phyloP scores from a whole-genome alignment of 345 rosid genomes.

The Populus ilicifolia region DNA sequence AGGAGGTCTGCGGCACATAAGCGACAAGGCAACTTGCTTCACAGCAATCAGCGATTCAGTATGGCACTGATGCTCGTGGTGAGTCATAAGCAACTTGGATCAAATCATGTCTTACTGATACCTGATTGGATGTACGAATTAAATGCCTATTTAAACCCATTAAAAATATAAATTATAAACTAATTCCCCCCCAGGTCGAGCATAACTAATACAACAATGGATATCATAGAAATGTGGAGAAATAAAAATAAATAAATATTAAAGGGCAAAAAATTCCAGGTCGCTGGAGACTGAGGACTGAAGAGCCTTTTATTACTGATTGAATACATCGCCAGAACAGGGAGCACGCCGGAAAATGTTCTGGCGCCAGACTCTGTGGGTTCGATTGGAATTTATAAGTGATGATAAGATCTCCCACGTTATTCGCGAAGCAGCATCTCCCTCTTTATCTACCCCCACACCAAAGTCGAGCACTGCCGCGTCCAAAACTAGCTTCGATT shows the following conservation, averaged over 20 bases:
- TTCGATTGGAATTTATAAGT: constrained; percentile 27
- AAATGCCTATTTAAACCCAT: not conserved
- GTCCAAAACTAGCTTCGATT: constrained; percentile 74
- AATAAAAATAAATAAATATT: too few relatives aligned
- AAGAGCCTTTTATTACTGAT: not conserved
- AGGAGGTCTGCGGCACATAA: not conserved
- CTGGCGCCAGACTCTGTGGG: not conserved
- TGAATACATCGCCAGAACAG: not conserved
- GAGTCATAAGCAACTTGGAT: not conserved
- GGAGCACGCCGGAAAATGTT: not conserved
- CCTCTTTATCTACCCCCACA: constrained; percentile 50
- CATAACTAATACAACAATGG: constrained; percentile 21
- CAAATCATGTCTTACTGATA: not conserved
- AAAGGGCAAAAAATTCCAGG: not conserved
- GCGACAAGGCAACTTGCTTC: not conserved
- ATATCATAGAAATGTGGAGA: not conserved
- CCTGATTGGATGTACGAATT: not conserved
- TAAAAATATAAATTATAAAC: constrained; percentile 1
- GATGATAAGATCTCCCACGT: constrained; percentile 91
- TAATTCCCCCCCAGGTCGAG: not conserved
- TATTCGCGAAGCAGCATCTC: constrained; percentile 41
- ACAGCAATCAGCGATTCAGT: not conserved
- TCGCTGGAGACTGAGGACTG: not conserved
- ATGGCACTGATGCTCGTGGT: not conserved
- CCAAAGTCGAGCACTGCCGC: constrained; percentile 91